Evolutionary conservation across 2,329 filamentous ascomycete genomes (phyloP), one percentile per base, ranked within the genome.

Genomic region (Aspergillus sp.): DNA sequence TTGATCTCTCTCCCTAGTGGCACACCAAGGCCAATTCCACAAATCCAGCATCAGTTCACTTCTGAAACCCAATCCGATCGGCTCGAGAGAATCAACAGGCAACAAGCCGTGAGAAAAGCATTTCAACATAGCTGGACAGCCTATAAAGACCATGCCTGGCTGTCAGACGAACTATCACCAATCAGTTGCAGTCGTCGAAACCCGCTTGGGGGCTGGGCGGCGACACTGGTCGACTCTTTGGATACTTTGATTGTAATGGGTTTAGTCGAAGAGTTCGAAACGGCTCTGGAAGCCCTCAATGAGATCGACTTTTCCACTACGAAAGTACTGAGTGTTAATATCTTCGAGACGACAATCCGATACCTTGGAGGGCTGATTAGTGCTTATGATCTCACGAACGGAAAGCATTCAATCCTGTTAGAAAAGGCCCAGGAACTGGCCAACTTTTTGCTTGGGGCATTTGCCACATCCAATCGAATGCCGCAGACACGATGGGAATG

Each of bases 381-480:
- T 12, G 90, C 89, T 8, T 95, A 90, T 61, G 90, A 95, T 67
- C 75, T 95, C 39, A 88, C 84, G 44, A 83, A 79, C 19, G 79
- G 76, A 2, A 70, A 72, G 44, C 84, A 93, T 57, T 69, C 75
- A 13, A 71, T 85, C 26, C 71, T 93, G 11, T 73, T 91, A 12
- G 76, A 82, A 43, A 90, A 91, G 65, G 86, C 88, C 1, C 74
- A 82, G 27, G 83, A 90, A 65, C 76, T 90, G n/a, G 88, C 79
- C 33, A 85, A 90, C 54, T 77, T 91, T 48, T 71, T 93, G 27
- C 87, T 88, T 72, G 80, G 83, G 41, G 78, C 85, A 3, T 93
- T 91, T 57, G 88, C 91, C 65, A 95, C 90, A 0, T 89, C 89
- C 1, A 95, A 95, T 63, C 81, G 87, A 53, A 91, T 95, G 86